Evolutionary conservation across 345 rosid genomes (phyloP), one percentile per base, ranked within the genome.

Genomic region (Pistacia atlantica): DNA sequence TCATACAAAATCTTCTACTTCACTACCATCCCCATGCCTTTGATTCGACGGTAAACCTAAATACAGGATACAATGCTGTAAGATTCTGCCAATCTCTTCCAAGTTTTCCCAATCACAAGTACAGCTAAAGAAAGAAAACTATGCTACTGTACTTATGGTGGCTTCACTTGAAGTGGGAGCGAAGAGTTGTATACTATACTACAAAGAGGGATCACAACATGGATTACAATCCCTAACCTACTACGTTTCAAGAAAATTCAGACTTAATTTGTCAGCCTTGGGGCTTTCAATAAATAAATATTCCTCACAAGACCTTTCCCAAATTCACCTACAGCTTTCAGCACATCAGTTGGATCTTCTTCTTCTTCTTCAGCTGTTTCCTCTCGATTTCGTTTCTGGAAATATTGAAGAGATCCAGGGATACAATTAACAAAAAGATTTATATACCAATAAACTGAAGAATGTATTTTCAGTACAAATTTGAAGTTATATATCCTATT

Each of bases 271-370:
- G 31, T 54, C 45, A 65, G 11, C 77, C 64, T 75, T 10, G 93
- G 95, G 65, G 92, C 78, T 86, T 92, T 91, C 58, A 96, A 85
- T 77, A 88, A 73, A 77, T 91, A 80, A 49, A 92, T 80, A 72
- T 92, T 89, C 69, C 89, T 85, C 74, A 92, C 95, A 35, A 96
- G 83, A 61, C 99, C 98, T 88, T 90, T 90, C 77, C 99, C 99
- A 64, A 84, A 75, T 80, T 93, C 90, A 46, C 97, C 93, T 2
- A 87, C 83, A 13, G 81, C 78, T 78, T 85, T 92, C 69, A 96
- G 81, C 76, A 87, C 63, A 75, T 83, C 84, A 67, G 77, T 78
- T 12, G 91, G 91, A 76, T 88, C 83, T 33, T 77, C 80, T 51
- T 56, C 85, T 17, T 52, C 84, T 8, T 77, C 88, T 25, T 80